These are phyloP conservation scores for Arthromyces matolae DNA, from an alignment of 768 basidiomycete genomes.

Conservation along the genomic window DNA sequence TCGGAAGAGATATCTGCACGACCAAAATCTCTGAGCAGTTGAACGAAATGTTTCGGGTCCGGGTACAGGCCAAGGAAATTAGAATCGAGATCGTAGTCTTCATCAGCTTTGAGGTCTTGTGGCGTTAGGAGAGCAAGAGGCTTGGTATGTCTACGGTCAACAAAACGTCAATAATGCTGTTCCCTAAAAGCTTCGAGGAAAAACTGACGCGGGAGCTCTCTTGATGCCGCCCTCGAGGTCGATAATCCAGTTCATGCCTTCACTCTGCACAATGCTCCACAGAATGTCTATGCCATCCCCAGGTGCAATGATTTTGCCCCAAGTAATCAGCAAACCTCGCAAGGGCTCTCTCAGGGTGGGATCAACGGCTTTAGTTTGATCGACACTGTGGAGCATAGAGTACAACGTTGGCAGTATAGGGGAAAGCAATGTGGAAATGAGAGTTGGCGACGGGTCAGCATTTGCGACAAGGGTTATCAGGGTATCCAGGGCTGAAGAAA, in stretches of 20 bases:
- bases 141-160: constrained; percentile 21
- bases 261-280: constrained; percentile 54
- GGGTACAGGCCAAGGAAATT: constrained; percentile 70
- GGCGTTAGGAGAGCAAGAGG: constrained; percentile 49
- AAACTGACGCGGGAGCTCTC: constrained; percentile 41
- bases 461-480: constrained; percentile 63
- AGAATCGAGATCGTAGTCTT: constrained; percentile 45
- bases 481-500: constrained; percentile 37
- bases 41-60: constrained; percentile 67
- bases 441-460: constrained; percentile 71
- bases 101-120: constrained; percentile 39
- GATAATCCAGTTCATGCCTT: constrained; percentile 52
- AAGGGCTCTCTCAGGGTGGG: constrained; percentile 59
- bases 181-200: not conserved
- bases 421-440: constrained; percentile 60
- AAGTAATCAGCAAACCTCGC: constrained; percentile 60
- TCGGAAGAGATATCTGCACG: constrained; percentile 68
- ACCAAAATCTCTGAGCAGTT: constrained; percentile 59
- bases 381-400: constrained; percentile 53
- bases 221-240: constrained; percentile 51
- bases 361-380: constrained; percentile 55
- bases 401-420: constrained; percentile 70
- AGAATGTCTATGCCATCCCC: constrained; percentile 52
- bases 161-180: not conserved
- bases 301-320: constrained; percentile 64